These are phyloP conservation scores for Colletotrichum lentis DNA, from an alignment of 2,329 filamentous ascomycete genomes.

Conservation along the genomic window DNA sequence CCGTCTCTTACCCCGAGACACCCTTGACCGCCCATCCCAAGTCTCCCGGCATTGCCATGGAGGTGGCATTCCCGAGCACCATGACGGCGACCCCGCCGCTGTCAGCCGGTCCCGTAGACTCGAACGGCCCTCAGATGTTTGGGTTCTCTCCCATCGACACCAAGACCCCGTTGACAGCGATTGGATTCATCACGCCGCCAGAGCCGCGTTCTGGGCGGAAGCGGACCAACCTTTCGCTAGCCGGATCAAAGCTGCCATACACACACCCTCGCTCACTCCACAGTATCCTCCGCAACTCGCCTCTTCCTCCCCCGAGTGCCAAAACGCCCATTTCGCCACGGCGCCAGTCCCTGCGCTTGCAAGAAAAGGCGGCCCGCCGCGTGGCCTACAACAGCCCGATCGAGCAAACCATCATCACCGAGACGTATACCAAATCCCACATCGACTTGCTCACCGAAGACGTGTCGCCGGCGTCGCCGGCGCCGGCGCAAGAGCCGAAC, in stretches of 20 bases:
- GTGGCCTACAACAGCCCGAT: slow-evolving; percentile 71
- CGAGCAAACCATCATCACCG: slow-evolving; percentile 70
- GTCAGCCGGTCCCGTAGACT: slow-evolving; percentile 61
- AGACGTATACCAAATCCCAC: slow-evolving; percentile 68
- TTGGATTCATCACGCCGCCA: slow-evolving; percentile 14
- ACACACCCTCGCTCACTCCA: slow-evolving; percentile 66
- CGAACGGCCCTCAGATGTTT: slow-evolving; percentile 54
- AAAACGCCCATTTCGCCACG: slow-evolving; percentile 62
- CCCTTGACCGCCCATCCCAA: slow-evolving; percentile 60
- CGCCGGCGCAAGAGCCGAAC: slow-evolving; percentile 48
- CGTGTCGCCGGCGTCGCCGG: slow-evolving; percentile 57
- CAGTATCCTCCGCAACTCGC: slow-evolving; percentile 73
- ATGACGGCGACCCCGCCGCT: slow-evolving; percentile 69
- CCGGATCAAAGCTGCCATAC: slow-evolving; percentile 58
- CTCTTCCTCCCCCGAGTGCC: slow-evolving; percentile 62
- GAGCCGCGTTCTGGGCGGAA: slow-evolving; percentile 50
- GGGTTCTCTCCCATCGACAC: slow-evolving; percentile 54
- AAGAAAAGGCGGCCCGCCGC: slow-evolving; percentile 62
- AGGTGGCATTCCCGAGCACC: slow-evolving; percentile 61
- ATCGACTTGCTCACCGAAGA: slow-evolving; percentile 70
- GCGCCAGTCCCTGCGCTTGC: slow-evolving; percentile 62
- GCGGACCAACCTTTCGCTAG: slow-evolving; percentile 47
- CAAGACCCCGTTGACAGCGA: slow-evolving; percentile 35
- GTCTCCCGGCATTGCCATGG: slow-evolving; percentile 56
- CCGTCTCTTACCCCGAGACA: slow-evolving; percentile 60